Evolutionary conservation across 352 stramenopile species (phyloP), one percentile per base, ranked within the genome.

Genomic region (Phytophthora vignae): DNA sequence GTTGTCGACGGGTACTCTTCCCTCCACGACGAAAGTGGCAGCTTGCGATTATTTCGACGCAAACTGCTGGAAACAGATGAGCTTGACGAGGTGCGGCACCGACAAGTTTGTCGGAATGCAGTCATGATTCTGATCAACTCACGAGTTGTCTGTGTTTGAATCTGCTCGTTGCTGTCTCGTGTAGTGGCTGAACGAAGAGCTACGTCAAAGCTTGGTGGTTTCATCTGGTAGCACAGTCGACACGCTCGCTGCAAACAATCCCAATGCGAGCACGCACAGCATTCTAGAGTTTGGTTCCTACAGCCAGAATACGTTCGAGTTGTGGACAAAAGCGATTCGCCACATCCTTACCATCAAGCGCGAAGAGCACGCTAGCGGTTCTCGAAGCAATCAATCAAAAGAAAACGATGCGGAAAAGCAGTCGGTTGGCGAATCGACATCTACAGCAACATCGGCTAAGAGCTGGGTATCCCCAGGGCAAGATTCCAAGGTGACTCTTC

Each of bases 281-380:
- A 69, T 94, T n/a, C 8, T 96, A 15, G 89, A 96, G 66, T 95
- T 96, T 44, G 87, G 67, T 8, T 93, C 89, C 38, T 81, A 90
- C 78, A 96, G 79, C 64, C 87, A 93, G 48, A 93, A 64, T 68
- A 94, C 87, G 19, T 96, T 96, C 48, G 89, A 96, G 71, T 71
- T 96, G 27, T 96, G 89, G 89, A 90, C 86, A 22, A 96, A 96
- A 63, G 85, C 84, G 7, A 88, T 96, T 75, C 84, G 87, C 11
- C 82, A 87, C 11, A 83, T 92, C 12, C 67, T 96, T 9, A 79
- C 83, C 5, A 55, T 67, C 11, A 92, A 93, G 70, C 77, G 85
- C 40, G 74, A 90, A 56, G 54, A 69, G 25, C 74, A 85, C 14
- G 33, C 38, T 4, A 66, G 29, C 27, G 33, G 49, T 5, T 67